Evolutionary conservation across 257 asterid species (phyloP), one percentile per base, ranked within the genome.

Genomic region (Euphrasia confusa): DNA sequence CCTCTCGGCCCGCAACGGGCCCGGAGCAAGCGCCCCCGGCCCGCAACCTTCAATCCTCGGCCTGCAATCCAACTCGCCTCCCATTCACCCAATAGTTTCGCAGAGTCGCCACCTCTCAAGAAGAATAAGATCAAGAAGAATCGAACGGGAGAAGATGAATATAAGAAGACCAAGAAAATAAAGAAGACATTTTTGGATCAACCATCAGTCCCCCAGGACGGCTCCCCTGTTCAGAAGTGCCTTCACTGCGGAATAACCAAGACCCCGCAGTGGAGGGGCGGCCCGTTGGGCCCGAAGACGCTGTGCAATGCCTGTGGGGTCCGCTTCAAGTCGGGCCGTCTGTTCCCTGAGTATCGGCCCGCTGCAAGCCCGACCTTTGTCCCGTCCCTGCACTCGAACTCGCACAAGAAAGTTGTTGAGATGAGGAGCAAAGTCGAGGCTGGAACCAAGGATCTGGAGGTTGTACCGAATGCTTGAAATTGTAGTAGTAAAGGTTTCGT

Each of bases 11-110:
- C 92, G 1, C 98, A 91, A 37, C 86, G 94, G 17, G 98, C 98
- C 1, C 88, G 95, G 10, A 88, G 87, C 78, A 91, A 91, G 61
- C 95, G 98, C 8, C 92, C 96, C 2, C 85, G 94, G 4, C 95
- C 95, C 0, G 62, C 87, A 3, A 68, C 88, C 0, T 90, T 88
- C 55, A 80, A 78, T 48, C 94, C 95, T 0, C 71, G 81, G 7
- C 63, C 88, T 0, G 81, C 74, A 6, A 84, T 79, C 39, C 92
- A 80, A 1, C 86, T 78, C 30, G 60, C 75, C 37, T 66, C 84
- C 58, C 77, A 84, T 0, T 58, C 87, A 0, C 61, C 82, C 67
- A 70, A 63, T 13, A 73, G 45, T 48, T 70, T 70, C 2, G 83
- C 75, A 0, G 95, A 82, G 70, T 74, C 85, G 12, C 60, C 50